Evolutionary conservation across 306 rosid species (phyloP).

Genomic region (Inga laurina): DNA sequence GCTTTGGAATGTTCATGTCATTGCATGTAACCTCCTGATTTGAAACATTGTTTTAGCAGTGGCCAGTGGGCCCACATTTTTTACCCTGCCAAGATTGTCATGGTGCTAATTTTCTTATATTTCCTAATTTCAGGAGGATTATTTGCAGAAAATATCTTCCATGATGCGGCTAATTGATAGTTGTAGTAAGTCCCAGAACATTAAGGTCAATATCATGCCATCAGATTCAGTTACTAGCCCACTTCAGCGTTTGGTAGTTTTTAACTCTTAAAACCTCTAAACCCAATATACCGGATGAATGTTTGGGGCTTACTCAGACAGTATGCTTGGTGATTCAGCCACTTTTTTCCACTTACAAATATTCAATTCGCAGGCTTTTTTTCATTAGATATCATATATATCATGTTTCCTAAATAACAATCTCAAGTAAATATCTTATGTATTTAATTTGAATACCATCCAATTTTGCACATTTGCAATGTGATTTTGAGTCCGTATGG

Average conservation of each 20-base stretch:
- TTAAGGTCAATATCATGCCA: conserved; percentile 26
- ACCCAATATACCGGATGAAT: neutral
- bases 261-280: conserved; percentile 27
- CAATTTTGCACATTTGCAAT: neutral
- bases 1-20: neutral
- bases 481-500: too few species aligned
- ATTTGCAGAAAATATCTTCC: neutral
- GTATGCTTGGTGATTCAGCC: neutral
- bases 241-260: neutral
- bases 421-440: neutral
- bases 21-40: neutral
- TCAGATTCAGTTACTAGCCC: conserved; percentile 33
- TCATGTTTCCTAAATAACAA: neutral
- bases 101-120: neutral
- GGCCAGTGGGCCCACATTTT: neutral
- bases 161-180: conserved; percentile 28
- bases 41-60: neutral
- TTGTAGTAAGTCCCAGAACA: conserved; percentile 35
- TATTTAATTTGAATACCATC: neutral
- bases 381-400: neutral
- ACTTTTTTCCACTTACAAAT: neutral
- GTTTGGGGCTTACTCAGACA: neutral
- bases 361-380: neutral
- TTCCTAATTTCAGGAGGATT: conserved; percentile 25
- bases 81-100: neutral